These are phyloP conservation scores for Diplodia seriata DNA, from an alignment of 2,329 filamentous ascomycete species.

Conservation along the genomic window DNA sequence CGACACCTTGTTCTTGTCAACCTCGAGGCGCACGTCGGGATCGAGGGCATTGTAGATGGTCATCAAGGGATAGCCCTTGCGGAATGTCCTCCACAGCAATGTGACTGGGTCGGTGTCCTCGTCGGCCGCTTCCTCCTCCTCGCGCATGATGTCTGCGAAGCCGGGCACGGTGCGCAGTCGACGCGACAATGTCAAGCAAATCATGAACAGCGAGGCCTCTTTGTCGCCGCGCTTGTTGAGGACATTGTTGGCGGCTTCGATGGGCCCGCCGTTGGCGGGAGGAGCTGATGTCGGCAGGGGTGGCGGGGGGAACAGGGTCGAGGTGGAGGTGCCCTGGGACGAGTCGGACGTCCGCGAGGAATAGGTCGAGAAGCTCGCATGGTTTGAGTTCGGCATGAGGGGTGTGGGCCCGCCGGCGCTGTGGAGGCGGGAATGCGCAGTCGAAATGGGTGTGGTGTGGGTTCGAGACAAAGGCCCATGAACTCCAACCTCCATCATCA, in stretches of 20 bases:
- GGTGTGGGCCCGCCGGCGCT: slow-evolving; percentile 44
- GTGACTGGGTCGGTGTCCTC: slow-evolving; percentile 82
- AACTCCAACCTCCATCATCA: slow-evolving; percentile 45
- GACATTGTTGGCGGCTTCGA: slow-evolving; percentile 86
- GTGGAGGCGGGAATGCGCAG: slow-evolving; percentile 35
- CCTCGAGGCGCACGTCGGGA: slow-evolving; percentile 70
- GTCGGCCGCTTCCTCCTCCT: slow-evolving; percentile 73
- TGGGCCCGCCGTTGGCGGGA: slow-evolving; percentile 62
- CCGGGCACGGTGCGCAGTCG: slow-evolving; percentile 82
- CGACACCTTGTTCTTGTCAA: slow-evolving; percentile 66
- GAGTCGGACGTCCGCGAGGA: slow-evolving; percentile 57
- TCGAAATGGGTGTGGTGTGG: slow-evolving; percentile 37
- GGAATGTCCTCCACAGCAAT: slow-evolving; percentile 85
- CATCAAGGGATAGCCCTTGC: slow-evolving; percentile 82
- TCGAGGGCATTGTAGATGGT: slow-evolving; percentile 86
- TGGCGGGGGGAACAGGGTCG: slow-evolving; percentile 53
- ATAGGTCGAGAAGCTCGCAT: slow-evolving; percentile 57
- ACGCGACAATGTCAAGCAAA: slow-evolving; percentile 84
- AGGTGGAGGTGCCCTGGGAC: slow-evolving; percentile 54
- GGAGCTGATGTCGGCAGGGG: slow-evolving; percentile 44
- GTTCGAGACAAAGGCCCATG: slow-evolving; percentile 41
- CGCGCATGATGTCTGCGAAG: slow-evolving; percentile 76
- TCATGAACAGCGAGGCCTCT: slow-evolving; percentile 90
- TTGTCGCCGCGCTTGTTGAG: slow-evolving; percentile 97
- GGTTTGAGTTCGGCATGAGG: slow-evolving; percentile 49